Conservation (phyloP, 2,329 filamentous ascomycete species). For the Colletotrichum gigasporum region DNA sequence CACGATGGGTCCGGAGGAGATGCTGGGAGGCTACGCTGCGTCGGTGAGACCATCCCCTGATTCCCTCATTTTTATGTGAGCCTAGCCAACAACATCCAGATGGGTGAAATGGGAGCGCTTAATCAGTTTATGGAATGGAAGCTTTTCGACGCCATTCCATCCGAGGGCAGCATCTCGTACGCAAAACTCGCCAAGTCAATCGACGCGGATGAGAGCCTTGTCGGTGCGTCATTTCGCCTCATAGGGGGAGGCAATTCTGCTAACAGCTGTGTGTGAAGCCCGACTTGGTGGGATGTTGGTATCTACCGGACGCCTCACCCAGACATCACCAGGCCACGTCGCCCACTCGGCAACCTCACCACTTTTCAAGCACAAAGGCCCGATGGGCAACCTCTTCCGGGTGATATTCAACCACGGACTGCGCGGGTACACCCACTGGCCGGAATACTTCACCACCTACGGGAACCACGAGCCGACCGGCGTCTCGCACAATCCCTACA, state of each 20-base stretch:
- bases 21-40: neutral
- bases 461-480: neutral
- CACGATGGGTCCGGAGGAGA: neutral
- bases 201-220: conserved; percentile 34
- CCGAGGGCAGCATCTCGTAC: conserved; percentile 35
- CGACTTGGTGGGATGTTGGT: neutral
- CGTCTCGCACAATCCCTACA: conserved; percentile 8
- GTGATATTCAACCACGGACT: conserved; percentile 19
- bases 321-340: neutral
- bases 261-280: neutral
- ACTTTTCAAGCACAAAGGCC: conserved; percentile 17
- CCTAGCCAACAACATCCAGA: neutral
- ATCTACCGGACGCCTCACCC: neutral
- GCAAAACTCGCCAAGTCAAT: conserved; percentile 33
- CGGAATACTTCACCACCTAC: conserved; percentile 18
- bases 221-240: conserved; percentile 23
- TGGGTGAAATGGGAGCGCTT: conserved; percentile 32
- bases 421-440: conserved; percentile 22
- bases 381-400: conserved; percentile 17
- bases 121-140: conserved; percentile 36
- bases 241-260: neutral
- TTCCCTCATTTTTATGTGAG: neutral
- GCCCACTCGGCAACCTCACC: conserved; percentile 4
- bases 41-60: neutral
- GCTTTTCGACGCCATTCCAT: conserved; percentile 39